Evolutionary conservation across 768 basidiomycete genomes (phyloP), one percentile per base, ranked within the genome.

Genomic region (Mycena vitilis): DNA sequence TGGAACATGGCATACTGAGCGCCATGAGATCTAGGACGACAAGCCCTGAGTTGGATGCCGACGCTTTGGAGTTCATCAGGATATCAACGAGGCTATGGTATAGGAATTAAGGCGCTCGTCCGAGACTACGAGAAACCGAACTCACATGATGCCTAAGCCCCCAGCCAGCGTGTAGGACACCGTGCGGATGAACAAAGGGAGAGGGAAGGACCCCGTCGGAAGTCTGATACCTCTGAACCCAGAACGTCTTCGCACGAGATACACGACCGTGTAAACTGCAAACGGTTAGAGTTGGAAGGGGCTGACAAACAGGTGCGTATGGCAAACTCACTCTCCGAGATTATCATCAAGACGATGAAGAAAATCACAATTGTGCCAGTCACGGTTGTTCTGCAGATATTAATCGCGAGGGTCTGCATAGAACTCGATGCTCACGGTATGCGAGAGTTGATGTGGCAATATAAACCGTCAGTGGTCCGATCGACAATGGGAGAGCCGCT

Each of bases 141-240:
- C 60, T 13, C 22, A 68, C 66, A 68, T 68, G 6, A 63, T 69
- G n/a, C 23, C 62, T 5, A 69, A 44, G 5, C 62, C 68, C 25
- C 68, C 68, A 2, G 36, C 49, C 13, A 69, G 45, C 5, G 68
- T 69, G 23, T 48, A 69, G 37, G n/a, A 38, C 9, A 44, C 62
- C 18, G 58, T 63, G 5, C 68, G 68, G 8, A 63, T 48, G 51
- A 69, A 69, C 42, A 69, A 40, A 20, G 54, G n/a, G 20, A 69
- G 63, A 16, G 68, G 68, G 48, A 69, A 69, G 16, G 36, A 23
- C 9, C 37, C 37, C n/a, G 47, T 20, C 15, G 36, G 25, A 18
- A 23, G 18, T 47, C 40, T 52, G 37, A 63, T 36, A 5, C 52
- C 56, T 22, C 52, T 40, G 18, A 69, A 53, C 34, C 25, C 44